phyloP scores from a whole-genome alignment of 805 yeast genomes.

The Diddensiella transvaalensis region DNA sequence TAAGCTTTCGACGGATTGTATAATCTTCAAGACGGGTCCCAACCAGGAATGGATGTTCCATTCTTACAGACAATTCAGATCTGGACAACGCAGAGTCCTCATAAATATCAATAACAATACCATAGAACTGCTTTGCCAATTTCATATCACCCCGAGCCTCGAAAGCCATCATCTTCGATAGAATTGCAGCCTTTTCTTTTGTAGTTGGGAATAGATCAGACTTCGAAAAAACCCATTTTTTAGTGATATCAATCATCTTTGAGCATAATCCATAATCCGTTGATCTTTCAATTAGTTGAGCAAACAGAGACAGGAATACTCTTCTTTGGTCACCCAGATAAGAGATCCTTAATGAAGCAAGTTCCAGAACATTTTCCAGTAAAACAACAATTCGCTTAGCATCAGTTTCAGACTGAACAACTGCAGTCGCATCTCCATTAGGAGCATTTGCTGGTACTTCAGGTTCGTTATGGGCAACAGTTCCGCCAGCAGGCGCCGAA shows the following conservation, averaged over 20 bases:
- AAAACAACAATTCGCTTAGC: conserved; percentile 75
- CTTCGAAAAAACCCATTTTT: conserved; percentile 85
- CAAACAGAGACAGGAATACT: conserved; percentile 77
- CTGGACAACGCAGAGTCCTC: conserved; percentile 72
- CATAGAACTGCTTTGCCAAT: conserved; percentile 72
- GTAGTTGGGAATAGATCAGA: conserved; percentile 86
- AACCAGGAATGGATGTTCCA: conserved; percentile 94
- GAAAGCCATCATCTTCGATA: conserved; percentile 89
- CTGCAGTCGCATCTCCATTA: conserved; percentile 19
- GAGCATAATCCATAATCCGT: conserved; percentile 69
- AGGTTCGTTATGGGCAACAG: conserved; percentile 22
- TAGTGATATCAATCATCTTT: conserved; percentile 71
- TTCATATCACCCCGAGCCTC: conserved; percentile 84
- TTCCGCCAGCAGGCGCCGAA: conserved; percentile 23
- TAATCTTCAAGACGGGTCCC: conserved; percentile 86
- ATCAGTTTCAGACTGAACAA: conserved; percentile 50
- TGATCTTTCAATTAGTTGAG: conserved; percentile 86
- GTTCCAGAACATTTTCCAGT: conserved; percentile 69
- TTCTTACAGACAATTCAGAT: conserved; percentile 85
- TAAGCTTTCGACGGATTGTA: conserved; percentile 66
- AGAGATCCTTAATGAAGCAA: conserved; percentile 77
- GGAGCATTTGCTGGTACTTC: conserved; percentile 23
- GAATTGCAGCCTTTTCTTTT: conserved; percentile 92
- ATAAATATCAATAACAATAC: conserved; percentile 82
- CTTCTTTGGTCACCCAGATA: conserved; percentile 92